A percentile compares a stretch with the other conserved stretches of the same genome.
phyloP scores from a whole-genome alignment of 2,329 filamentous ascomycete species.

The Paramyrothecium sp. region DNA sequence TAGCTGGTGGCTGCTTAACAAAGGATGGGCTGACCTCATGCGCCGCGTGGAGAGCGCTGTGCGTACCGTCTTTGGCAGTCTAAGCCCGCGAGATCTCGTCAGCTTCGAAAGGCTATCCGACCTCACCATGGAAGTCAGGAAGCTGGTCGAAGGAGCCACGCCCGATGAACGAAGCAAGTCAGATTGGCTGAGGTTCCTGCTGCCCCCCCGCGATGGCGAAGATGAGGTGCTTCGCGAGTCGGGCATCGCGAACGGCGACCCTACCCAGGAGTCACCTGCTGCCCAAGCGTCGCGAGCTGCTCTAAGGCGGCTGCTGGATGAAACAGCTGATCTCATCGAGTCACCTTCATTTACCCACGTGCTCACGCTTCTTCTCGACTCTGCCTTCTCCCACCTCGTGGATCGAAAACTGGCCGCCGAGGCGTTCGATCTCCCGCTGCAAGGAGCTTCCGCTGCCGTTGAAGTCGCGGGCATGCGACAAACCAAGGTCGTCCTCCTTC shows the following conservation, averaged over 20 bases:
- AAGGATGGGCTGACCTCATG: constrained; percentile 82
- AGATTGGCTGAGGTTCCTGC: constrained; percentile 81
- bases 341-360: constrained; percentile 89
- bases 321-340: constrained; percentile 93
- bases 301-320: constrained; percentile 83
- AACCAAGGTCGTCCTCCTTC: constrained; percentile 68
- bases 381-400: constrained; percentile 80
- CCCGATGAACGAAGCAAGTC: constrained; percentile 35
- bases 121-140: constrained; percentile 79
- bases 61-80: constrained; percentile 80
- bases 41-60: constrained; percentile 82
- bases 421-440: constrained; percentile 63
- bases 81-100: constrained; percentile 87
- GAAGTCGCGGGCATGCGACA: constrained; percentile 51
- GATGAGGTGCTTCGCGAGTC: constrained; percentile 82
- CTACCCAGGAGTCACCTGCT: constrained; percentile 28
- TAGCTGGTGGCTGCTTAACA: constrained; percentile 96
- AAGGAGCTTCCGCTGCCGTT: constrained; percentile 35
- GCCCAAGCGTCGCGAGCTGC: constrained; percentile 49
- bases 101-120: constrained; percentile 77
- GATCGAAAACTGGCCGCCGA: constrained; percentile 78
- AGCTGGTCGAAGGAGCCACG: constrained; percentile 71
- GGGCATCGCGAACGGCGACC: constrained; percentile 64
- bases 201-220: constrained; percentile 78
- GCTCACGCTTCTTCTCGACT: constrained; percentile 80